Evolutionary conservation across 164 flowering plant genomes (phyloP).

Genomic region (Chimonanthus salicifolius): DNA sequence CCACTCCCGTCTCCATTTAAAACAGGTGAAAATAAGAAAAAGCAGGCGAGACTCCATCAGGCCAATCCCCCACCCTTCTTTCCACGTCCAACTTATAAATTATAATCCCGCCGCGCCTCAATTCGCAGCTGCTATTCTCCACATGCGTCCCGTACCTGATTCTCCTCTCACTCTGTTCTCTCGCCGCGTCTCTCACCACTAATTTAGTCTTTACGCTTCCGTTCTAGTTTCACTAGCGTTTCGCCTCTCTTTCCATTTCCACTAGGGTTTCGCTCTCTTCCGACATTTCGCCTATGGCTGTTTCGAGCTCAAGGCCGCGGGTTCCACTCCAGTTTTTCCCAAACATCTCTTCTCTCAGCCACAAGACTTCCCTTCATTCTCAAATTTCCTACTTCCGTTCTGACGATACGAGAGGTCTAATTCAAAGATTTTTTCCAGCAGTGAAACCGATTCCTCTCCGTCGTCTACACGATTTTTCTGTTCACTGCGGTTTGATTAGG

Average conservation of each 20-base stretch:
- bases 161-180: neutral
- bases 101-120: too few relatives aligned
- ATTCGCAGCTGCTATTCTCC: neutral
- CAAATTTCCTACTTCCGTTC: neutral
- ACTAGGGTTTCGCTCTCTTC: neutral
- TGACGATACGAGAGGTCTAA: neutral
- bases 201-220: neutral
- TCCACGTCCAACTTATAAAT: too few relatives aligned
- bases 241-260: neutral
- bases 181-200: neutral
- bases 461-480: neutral
- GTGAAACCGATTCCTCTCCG: neutral
- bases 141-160: neutral
- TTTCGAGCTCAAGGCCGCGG: slow-evolving; percentile 7
- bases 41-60: neutral
- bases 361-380: neutral
- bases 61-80: too few relatives aligned
- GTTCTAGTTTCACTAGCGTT: slow-evolving; percentile 2
- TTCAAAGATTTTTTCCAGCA: neutral
- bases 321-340: neutral
- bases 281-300: slow-evolving; percentile 10
- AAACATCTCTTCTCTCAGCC: neutral
- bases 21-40: too few relatives aligned
- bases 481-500: neutral
- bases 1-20: too few relatives aligned